These are phyloP conservation scores for Diaporthe australafricana DNA, from an alignment of 2,329 filamentous ascomycete genomes.

Conservation along the genomic window DNA sequence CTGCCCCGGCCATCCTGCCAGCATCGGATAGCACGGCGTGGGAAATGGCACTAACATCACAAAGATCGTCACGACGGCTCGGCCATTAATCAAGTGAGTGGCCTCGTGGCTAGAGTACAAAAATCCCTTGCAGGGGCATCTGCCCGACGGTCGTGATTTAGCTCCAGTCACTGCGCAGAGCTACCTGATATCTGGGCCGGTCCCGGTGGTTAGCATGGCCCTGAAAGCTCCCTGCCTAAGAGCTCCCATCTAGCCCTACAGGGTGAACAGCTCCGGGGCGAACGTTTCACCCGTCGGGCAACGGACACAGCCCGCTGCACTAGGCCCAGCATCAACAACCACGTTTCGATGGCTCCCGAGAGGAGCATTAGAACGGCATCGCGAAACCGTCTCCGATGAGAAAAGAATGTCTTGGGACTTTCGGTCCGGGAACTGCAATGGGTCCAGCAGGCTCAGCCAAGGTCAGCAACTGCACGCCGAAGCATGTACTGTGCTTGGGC, in stretches of 20 bases:
- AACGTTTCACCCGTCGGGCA: slow-evolving; percentile 28
- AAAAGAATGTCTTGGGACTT: background rate
- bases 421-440: background rate
- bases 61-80: slow-evolving; percentile 12
- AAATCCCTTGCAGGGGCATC: slow-evolving; percentile 25
- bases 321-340: slow-evolving; percentile 9
- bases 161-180: slow-evolving; percentile 27
- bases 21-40: slow-evolving; percentile 21
- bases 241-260: slow-evolving; percentile 24
- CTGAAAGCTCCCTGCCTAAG: background rate
- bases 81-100: slow-evolving; percentile 1
- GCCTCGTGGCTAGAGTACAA: slow-evolving; percentile 5
- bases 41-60: slow-evolving; percentile 7
- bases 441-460: background rate
- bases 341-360: slow-evolving; percentile 12
- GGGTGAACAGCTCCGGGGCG: slow-evolving; percentile 23
- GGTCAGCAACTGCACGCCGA: background rate
- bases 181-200: slow-evolving; percentile 17
- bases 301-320: slow-evolving; percentile 20
- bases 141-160: slow-evolving; percentile 14
- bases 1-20: background rate
- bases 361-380: background rate
- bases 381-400: background rate
- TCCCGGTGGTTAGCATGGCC: background rate
- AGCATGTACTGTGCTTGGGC: slow-evolving; percentile 1